Percentiles rank a stretch among this genome's conserved stretches.
phyloP scores from a whole-genome alignment of 345 rosid genomes.

The Populus davidiana region DNA sequence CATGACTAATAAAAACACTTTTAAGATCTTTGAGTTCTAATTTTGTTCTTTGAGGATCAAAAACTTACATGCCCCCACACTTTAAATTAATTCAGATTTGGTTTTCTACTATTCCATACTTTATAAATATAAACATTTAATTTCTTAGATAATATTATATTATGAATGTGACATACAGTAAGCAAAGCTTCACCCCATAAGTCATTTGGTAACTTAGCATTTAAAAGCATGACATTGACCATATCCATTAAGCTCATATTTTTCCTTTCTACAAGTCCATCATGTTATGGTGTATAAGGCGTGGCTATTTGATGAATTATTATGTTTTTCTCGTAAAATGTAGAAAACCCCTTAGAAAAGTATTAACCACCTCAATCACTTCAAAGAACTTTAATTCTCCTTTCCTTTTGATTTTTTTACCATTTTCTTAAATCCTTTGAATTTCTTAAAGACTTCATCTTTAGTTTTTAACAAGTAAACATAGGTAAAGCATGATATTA shows the following conservation, averaged over 20 bases:
- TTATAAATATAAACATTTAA: not conserved
- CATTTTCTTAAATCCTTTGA: no score
- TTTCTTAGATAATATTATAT: not conserved
- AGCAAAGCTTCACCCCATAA: not conserved
- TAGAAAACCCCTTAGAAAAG: no score
- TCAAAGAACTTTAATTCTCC: not conserved
- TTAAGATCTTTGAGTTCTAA: not conserved
- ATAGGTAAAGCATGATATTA: no score
- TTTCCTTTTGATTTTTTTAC: not conserved
- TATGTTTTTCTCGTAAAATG: no score
- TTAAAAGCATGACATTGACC: no score
- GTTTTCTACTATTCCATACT: not conserved
- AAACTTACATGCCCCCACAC: not conserved
- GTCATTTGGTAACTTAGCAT: not conserved
- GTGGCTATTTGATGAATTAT: no score
- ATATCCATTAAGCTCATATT: no score
- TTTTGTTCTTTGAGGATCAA: not conserved
- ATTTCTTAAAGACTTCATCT: no score
- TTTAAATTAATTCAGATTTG: not conserved
- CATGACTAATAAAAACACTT: not conserved
- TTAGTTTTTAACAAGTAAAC: no score
- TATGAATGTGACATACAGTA: not conserved
- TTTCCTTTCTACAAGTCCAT: no score
- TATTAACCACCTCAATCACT: not conserved
- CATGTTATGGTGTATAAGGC: no score